Base-by-base conservation (phyloP, 2,329 filamentous ascomycete genomes). In the Gremmenia infestans region DNA sequence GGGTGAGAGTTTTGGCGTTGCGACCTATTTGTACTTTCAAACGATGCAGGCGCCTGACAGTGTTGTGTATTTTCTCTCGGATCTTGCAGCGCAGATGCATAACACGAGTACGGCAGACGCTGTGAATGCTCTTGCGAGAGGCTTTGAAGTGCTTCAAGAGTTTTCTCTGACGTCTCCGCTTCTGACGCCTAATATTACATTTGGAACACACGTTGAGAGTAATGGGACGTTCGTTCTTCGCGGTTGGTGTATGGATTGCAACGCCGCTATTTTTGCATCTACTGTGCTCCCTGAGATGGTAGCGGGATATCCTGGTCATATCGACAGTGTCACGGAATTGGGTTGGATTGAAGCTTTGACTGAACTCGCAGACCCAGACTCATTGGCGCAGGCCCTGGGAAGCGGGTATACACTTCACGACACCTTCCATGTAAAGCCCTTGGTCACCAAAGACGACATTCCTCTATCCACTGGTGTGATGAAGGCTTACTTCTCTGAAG, bases 361-460 rank as follows among this genome's bases (percentile, higher is more conserved):
- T 1, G 36, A 22, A 2, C 28, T 64, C 11, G 54, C 56, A 2
- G 55, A 36, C 7, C 49, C 51, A 1, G 56, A 55, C 32, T 37
- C 57, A 2, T 48, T 66, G 0, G 23, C 47, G 0, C 57, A 73
- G 73, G 66, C 68, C 79, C 60, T 74, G 73, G 68, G 75, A 78
- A 46, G 40, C 11, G 53, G n/a, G 2, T 64, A 64, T 37, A 51
- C 47, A 12, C 55, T 79, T 0, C 73, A 77, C 1, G 71, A 71
- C 0, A 71, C 77, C 0, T 87, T 87, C 62, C 81, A 81, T 56
- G 74, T 78, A 61, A 85, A 83, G 63, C 82, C 79, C 9, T 66
- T 86, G 2, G 42, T 17, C 7, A 53, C 25, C 17, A 36, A 22
- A 8, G 40, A 53, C 15, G 17, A 36, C n/a, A 42, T 45, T 25